Percentiles rank a stretch among this genome's conserved stretches.
These are phyloP conservation scores for Jacaranda copaia DNA, from an alignment of 257 asterid genomes.

Conservation along the genomic window DNA sequence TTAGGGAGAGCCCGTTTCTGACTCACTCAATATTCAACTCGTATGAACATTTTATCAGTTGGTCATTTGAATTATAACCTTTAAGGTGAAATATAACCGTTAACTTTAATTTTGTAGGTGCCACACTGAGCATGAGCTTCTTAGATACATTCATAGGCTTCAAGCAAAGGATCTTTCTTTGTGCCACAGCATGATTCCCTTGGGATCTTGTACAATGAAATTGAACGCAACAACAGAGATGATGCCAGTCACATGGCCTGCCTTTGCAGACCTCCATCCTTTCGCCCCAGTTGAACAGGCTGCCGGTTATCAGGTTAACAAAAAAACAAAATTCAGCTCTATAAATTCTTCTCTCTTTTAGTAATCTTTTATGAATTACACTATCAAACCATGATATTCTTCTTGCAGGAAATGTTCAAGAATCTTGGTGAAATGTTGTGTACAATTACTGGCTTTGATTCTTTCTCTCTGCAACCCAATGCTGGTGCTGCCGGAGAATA, in stretches of 20 bases:
- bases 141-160: constrained; percentile 76
- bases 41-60: constrained; percentile 49
- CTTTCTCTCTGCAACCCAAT: constrained; percentile 93
- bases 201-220: constrained; percentile 96
- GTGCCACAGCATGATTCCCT: constrained; percentile 95
- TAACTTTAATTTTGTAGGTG: constrained; percentile 54
- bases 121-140: constrained; percentile 92
- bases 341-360: background rate
- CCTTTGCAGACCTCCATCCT: constrained; percentile 78
- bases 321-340: background rate
- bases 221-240: constrained; percentile 90
- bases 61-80: constrained; percentile 15
- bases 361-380: constrained; percentile 15
- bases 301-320: constrained; percentile 76
- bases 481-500: constrained; percentile 99
- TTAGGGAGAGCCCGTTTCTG: constrained; percentile 74
- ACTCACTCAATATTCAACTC: constrained; percentile 86
- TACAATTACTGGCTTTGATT: constrained; percentile 87
- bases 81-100: constrained; percentile 33
- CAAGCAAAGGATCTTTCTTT: constrained; percentile 83
- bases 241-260: constrained; percentile 97
- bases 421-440: constrained; percentile 85
- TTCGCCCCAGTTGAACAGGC: constrained; percentile 86
- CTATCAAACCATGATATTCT: constrained; percentile 27
- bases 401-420: constrained; percentile 84